A percentile compares a stretch with the other conserved stretches of the same genome.
Conservation (phyloP, 1,284 basidiomycete genomes). For the Heterobasidion irregulare region DNA sequence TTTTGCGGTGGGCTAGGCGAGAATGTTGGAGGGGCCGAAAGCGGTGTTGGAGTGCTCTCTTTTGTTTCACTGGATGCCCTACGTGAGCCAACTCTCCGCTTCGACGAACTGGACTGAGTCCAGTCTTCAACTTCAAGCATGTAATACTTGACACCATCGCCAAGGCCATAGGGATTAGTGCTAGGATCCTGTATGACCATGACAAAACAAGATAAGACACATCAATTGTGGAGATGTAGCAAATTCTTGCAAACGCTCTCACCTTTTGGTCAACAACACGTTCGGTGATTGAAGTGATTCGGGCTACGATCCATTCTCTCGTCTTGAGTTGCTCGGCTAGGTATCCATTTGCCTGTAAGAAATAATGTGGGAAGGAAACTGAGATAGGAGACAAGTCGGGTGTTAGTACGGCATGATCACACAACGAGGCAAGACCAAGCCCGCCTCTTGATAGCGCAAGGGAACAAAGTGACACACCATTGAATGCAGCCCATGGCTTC, state of each 20-base stretch:
- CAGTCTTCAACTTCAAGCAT: constrained; percentile 92
- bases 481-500: constrained; percentile 97
- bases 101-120: constrained; percentile 65
- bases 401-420: constrained; percentile 6
- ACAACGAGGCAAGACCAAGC: background rate
- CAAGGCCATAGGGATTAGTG: constrained; percentile 74
- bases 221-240: background rate
- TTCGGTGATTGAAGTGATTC: constrained; percentile 85
- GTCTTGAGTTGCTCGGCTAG: constrained; percentile 81
- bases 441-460: constrained; percentile 10
- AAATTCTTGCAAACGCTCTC: background rate
- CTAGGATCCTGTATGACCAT: constrained; percentile 45
- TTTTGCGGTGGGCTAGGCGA: constrained; percentile 35
- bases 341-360: constrained; percentile 80
- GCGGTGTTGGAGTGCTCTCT: constrained; percentile 10
- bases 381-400: constrained; percentile 15
- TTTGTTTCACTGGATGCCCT: constrained; percentile 35
- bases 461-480: constrained; percentile 42
- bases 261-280: constrained; percentile 78
- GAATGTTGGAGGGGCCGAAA: constrained; percentile 6
- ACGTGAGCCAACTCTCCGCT: constrained; percentile 39
- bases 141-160: constrained; percentile 88
- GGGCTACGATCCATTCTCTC: constrained; percentile 90
- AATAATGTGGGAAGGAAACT: constrained; percentile 97
- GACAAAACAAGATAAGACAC: constrained; percentile 7